These are phyloP conservation scores for Cytospora schulzeri DNA, from an alignment of 2,329 filamentous ascomycete species.

Conservation along the genomic window DNA sequence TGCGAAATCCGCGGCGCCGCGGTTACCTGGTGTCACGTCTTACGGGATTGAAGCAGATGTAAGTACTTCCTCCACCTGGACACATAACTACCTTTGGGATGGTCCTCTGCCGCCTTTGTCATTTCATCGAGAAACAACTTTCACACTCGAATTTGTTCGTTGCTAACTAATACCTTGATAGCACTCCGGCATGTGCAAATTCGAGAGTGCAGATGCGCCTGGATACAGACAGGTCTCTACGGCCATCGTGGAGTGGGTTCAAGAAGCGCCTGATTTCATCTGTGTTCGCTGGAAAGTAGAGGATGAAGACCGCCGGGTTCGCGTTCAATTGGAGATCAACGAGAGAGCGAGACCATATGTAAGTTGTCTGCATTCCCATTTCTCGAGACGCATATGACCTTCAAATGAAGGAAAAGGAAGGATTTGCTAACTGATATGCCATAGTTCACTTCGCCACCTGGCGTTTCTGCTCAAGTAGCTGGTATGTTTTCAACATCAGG, in stretches of 20 bases:
- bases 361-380: constrained; percentile 27
- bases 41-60: constrained; percentile 71
- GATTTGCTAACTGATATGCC: background rate
- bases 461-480: constrained; percentile 11
- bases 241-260: constrained; percentile 53
- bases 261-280: constrained; percentile 57
- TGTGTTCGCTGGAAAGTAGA: constrained; percentile 62
- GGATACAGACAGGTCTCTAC: constrained; percentile 61
- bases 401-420: background rate
- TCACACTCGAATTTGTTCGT: no score
- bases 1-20: constrained; percentile 68
- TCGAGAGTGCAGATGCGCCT: constrained; percentile 62
- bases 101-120: background rate
- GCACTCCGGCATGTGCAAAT: constrained; percentile 75
- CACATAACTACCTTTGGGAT: background rate
- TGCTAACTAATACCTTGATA: background rate
- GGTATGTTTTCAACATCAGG: constrained; percentile 20
- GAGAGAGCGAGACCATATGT: constrained; percentile 49
- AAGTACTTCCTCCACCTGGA: background rate
- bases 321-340: constrained; percentile 47
- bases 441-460: constrained; percentile 9
- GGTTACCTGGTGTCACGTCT: constrained; percentile 68
- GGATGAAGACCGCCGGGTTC: constrained; percentile 51
- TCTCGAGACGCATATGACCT: background rate
- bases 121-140: no score